These are phyloP conservation scores for Xerophyta viscosa DNA, from an alignment of 106 monocot species.

Conservation along the genomic window DNA sequence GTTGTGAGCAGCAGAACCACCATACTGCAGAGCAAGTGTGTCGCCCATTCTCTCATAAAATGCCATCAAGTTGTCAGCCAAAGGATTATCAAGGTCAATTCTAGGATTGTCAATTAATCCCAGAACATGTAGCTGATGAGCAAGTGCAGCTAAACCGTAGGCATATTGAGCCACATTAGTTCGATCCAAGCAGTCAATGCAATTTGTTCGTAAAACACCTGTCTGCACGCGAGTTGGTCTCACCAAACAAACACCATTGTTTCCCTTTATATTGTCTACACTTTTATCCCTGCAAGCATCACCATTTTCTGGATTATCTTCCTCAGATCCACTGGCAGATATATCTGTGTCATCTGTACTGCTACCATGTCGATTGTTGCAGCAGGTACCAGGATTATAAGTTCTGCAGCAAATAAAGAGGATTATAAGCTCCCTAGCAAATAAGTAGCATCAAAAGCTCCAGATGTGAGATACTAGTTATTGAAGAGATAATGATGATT, in stretches of 20 bases:
- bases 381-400: conserved; percentile 7
- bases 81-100: conserved; percentile 54
- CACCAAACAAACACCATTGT: conserved; percentile 13
- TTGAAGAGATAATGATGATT: no score
- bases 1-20: conserved; percentile 98
- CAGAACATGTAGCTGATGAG: conserved; percentile 74
- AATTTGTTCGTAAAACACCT: conserved; percentile 84
- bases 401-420: conserved; percentile 23
- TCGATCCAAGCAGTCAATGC: conserved; percentile 97
- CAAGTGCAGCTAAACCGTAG: conserved; percentile 83
- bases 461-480: background rate
- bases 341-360: conserved; percentile 14
- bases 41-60: conserved; percentile 98
- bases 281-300: conserved; percentile 10
- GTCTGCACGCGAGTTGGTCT: conserved; percentile 46
- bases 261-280: conserved; percentile 13
- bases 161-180: conserved; percentile 99
- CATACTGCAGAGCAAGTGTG: conserved; percentile 91
- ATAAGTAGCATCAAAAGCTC: background rate
- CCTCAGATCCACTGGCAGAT: conserved; percentile 16
- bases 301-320: conserved; percentile 15
- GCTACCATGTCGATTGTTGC: background rate
- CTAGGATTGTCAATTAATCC: conserved; percentile 43
- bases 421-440: no score
- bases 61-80: conserved; percentile 73